These are phyloP conservation scores for Jamesozyma jinghongensis DNA, from an alignment of 805 yeast genomes.

Conservation along the genomic window DNA sequence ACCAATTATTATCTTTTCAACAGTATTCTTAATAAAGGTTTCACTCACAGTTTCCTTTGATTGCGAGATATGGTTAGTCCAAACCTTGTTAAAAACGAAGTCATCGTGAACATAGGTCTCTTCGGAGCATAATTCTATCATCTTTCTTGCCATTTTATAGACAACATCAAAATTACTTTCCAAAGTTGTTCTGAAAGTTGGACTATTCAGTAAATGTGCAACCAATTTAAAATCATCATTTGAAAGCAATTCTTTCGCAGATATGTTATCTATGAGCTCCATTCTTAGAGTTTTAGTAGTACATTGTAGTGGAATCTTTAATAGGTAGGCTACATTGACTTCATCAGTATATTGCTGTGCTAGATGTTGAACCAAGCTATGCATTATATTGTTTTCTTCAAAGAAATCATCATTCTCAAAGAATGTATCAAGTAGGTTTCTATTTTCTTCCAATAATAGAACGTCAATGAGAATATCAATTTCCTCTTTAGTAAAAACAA, in stretches of 20 bases:
- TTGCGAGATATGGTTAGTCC: conserved; percentile 36
- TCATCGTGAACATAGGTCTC: neutral
- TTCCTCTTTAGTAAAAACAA: conserved; percentile 26
- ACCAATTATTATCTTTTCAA: neutral
- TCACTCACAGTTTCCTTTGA: conserved; percentile 24
- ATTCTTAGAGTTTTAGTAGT: conserved; percentile 31
- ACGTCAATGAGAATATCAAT: conserved; percentile 25
- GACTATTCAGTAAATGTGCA: conserved; percentile 37
- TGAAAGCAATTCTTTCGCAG: conserved; percentile 5
- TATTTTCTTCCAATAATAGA: conserved; percentile 23
- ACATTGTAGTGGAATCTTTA: conserved; percentile 43
- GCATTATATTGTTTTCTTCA: conserved; percentile 39
- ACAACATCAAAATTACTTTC: conserved; percentile 36
- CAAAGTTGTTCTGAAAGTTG: conserved; percentile 44
- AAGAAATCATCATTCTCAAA: conserved; percentile 35
- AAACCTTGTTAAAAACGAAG: conserved; percentile 31
- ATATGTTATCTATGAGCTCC: conserved; percentile 21
- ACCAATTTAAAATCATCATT: conserved; percentile 20
- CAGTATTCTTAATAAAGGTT: conserved; percentile 8
- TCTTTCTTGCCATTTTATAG: conserved; percentile 4
- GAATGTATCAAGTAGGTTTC: conserved; percentile 16
- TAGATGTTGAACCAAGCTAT: conserved; percentile 21
- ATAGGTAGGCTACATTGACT: conserved; percentile 6
- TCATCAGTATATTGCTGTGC: conserved; percentile 6
- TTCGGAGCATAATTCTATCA: conserved; percentile 1